phyloP scores from a whole-genome alignment of 2,329 filamentous ascomycete species.

The Trichoderma atrobrunneum region DNA sequence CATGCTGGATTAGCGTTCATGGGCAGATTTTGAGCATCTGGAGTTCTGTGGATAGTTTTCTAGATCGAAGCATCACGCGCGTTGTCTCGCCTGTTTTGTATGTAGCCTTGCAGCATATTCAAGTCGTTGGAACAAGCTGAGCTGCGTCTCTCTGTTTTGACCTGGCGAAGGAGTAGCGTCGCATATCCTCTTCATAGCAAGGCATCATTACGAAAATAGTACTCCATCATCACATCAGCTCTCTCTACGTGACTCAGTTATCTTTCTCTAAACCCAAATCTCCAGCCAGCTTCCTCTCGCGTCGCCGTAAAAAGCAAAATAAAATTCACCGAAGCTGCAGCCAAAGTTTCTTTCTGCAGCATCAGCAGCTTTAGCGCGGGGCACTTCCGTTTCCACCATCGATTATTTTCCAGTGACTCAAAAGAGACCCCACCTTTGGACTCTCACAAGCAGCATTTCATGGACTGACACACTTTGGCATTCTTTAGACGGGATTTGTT shows the following conservation, averaged over 20 bases:
- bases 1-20: background rate
- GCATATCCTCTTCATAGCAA: background rate
- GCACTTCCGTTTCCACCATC: conserved; percentile 25
- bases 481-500: background rate
- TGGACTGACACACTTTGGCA: background rate
- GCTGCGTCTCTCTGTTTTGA: background rate
- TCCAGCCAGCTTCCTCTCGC: background rate
- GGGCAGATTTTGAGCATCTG: background rate
- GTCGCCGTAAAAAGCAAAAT: background rate
- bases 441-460: conserved; percentile 16
- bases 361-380: conserved; percentile 33
- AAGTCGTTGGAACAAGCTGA: background rate
- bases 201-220: background rate
- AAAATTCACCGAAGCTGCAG: background rate
- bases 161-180: background rate
- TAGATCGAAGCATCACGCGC: background rate
- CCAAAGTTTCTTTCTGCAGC: background rate
- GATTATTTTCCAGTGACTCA: conserved; percentile 37
- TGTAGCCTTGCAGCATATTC: background rate
- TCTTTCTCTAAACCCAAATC: background rate
- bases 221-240: background rate
- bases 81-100: background rate
- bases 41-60: background rate
- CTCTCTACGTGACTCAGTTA: background rate
- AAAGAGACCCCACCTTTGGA: conserved; percentile 17